These are phyloP conservation scores for Russula brevipes DNA, from an alignment of 768 basidiomycete genomes.

Conservation along the genomic window DNA sequence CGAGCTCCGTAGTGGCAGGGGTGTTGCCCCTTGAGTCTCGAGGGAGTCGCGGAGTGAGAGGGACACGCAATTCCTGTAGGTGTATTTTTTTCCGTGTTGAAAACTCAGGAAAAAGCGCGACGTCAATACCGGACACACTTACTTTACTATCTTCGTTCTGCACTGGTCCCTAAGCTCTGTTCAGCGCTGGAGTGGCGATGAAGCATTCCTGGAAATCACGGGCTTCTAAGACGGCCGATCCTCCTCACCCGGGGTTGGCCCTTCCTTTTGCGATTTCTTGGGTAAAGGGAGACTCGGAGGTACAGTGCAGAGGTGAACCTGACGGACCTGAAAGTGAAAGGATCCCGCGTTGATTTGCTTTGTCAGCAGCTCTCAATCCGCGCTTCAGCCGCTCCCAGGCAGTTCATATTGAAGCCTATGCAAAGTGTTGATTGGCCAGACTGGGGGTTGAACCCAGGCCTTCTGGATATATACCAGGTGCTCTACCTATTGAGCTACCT, in stretches of 20 bases:
- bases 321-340: too few species aligned
- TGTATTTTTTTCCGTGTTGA: constrained; percentile 61
- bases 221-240: constrained; percentile 24
- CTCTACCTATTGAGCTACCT: too few species aligned
- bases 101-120: not conserved
- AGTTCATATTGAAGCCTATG: too few species aligned
- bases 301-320: too few species aligned
- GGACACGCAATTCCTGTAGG: constrained; percentile 84
- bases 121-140: constrained; percentile 24
- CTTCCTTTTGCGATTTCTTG: constrained; percentile 34
- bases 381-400: too few species aligned
- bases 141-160: constrained; percentile 67
- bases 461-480: too few species aligned
- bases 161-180: constrained; percentile 55
- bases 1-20: constrained; percentile 24
- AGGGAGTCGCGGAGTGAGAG: constrained; percentile 86
- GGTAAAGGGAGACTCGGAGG: constrained; percentile 42
- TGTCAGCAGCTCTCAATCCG: too few species aligned
- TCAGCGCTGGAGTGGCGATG: constrained; percentile 79
- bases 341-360: too few species aligned
- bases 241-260: constrained; percentile 14
- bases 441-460: too few species aligned
- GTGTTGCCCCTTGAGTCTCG: constrained; percentile 31
- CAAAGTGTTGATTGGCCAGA: too few species aligned
- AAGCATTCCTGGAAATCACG: constrained; percentile 69